Evolutionary conservation across 148 eudicot genomes (phyloP), one percentile per base, ranked within the genome.

Genomic region (Agrostemma githago): DNA sequence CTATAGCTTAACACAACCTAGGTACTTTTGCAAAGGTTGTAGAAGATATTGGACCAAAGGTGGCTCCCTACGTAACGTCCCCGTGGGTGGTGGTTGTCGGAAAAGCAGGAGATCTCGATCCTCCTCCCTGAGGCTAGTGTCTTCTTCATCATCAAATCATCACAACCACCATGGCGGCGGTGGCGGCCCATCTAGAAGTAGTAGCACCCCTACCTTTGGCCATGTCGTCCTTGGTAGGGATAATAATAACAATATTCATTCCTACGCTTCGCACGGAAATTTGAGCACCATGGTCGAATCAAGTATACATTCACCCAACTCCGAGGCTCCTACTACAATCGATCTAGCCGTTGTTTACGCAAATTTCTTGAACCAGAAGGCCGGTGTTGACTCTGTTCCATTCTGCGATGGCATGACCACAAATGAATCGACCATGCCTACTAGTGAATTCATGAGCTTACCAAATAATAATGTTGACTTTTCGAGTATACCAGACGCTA

Each of bases 41-140:
- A 68, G 78, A 53, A 74, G 82, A 51, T 79, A 79, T 63, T 79
- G 82, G 82, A 79, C 82, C 74, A 68, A 74, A 74, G 82, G 82
- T 53, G 82, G 78, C 2, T 79, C 78, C 65, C 78, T 79, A 3
- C 71, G 82, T 2, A 79, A 74, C 66, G 78, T 79, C 12, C 82
- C 82, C 14, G 70, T 79, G 16, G 82, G 78, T 6, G 78, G 78
- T 0, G 82, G 82, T 63, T 79, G 82, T 51, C 78, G 82, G 12
- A 74, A 79, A 19, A 79, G 70, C 37, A 65, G 74, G 21, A 63
- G 82, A 10, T 78, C 81, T 11, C 68, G 81, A 17, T 67, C 81
- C 2, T 73, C 77, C 37, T 17, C 76, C 37, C 51, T 72, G 14
- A 58, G 76, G 12, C 62, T 78, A 11, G 26, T 75, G 5, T 15